Percentiles rank a stretch among this genome's conserved stretches.
Evolutionary conservation across 305 asterid genomes (phyloP).

Genomic region (Fraxinus greggii): DNA sequence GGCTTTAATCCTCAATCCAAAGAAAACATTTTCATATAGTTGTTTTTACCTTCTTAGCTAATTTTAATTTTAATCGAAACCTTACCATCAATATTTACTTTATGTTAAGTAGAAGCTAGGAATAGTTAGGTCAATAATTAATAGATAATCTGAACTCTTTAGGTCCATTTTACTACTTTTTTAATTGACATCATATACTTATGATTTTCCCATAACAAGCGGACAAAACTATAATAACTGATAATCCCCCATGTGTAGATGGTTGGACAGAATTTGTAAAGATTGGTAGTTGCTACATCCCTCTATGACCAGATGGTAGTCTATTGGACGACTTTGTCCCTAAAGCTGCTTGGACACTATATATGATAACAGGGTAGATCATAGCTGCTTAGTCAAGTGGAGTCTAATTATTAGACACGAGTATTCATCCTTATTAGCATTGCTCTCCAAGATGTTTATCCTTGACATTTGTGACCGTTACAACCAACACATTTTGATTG

Average conservation of each 20-base stretch:
- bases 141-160: neutral
- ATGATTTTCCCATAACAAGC: neutral
- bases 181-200: neutral
- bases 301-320: neutral
- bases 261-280: neutral
- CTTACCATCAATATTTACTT: neutral
- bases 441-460: neutral
- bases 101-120: neutral
- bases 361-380: neutral
- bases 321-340: neutral
- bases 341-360: neutral
- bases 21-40: neutral
- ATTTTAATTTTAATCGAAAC: neutral
- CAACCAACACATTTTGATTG: neutral
- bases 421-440: no score
- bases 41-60: neutral
- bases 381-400: neutral
- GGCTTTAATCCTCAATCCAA: neutral
- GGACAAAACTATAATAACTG: neutral
- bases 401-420: neutral
- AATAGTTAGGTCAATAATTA: neutral
- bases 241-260: neutral
- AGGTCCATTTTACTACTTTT: neutral
- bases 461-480: neutral
- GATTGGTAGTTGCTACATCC: neutral